Base-by-base conservation (phyloP, 805 yeast genomes). In the Wickerhamomyces pijperi region DNA sequence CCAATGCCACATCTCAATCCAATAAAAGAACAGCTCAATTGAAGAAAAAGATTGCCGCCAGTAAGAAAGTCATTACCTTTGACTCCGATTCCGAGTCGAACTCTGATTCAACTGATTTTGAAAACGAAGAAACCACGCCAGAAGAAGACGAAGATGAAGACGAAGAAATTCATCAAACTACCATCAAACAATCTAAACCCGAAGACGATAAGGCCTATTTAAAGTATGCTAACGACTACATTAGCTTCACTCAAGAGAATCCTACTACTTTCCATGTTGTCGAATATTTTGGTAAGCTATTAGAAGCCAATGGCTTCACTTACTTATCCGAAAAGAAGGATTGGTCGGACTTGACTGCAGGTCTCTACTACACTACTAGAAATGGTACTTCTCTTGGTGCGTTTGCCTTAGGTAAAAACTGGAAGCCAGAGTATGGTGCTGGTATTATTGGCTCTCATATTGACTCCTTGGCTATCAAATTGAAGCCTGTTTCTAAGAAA, bases 201-300 rank as follows among this genome's bases (percentile, higher is more conserved):
- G 23, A 15, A 11, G 32, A 39, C 15, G 46, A 42, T 14, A 43
- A 46, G 18, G 56, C 58, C 25, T 57, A 54, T 42, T 57, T 55
- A 19, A 45, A 50, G 23, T 61, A 58, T 39, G 52, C 70, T 20
- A 55, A 72, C n/a, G 65, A 70, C 34, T 83, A 79, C 59, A 69
- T 82, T 42, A 75, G 76, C 46, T 84, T 84, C 64, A 81, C 86
- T 37, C 76, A 77, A 55, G 61, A 67, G 28, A 73, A 72, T 48
- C 94, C 94, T 36, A 83, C 94, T 15, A 76, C 76, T 32, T 83
- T 60, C 63, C 94, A 84, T 54, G 87, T 78, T 19, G 77, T 81
- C 14, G 56, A 68, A 31, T 60, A 63, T 50, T 68, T 82, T 42
- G 54, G 73, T 34, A 50, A 60, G 28, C 54, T 67, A 41, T 62